A percentile compares a stretch with the other conserved stretches of the same genome.
These are phyloP conservation scores for Candida ulmi DNA, from an alignment of 805 yeast species.

Conservation along the genomic window DNA sequence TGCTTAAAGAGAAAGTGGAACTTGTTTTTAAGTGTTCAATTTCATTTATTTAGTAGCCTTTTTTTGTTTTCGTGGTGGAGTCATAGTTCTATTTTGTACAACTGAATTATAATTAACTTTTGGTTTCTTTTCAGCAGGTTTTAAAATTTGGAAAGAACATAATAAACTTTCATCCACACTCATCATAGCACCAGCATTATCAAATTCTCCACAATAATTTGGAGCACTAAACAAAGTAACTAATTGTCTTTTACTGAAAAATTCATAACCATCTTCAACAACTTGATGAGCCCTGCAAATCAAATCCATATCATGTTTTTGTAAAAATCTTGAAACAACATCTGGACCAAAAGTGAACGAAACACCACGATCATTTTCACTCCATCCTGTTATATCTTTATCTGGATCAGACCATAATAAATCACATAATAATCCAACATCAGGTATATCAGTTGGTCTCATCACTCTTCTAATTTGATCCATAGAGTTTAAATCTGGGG, in stretches of 20 bases:
- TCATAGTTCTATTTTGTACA: constrained; percentile 44
- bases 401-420: constrained; percentile 98
- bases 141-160: constrained; percentile 93
- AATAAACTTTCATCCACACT: constrained; percentile 92
- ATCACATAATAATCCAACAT: constrained; percentile 94
- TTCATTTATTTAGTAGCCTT: constrained; percentile 39
- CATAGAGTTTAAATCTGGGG: constrained; percentile 96
- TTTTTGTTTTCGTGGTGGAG: constrained; percentile 56
- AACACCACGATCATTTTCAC: constrained; percentile 98
- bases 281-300: constrained; percentile 99
- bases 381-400: constrained; percentile 97
- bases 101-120: constrained; percentile 42
- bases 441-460: constrained; percentile 99
- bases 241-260: constrained; percentile 90
- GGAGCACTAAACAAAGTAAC: constrained; percentile 97
- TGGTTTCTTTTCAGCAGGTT: constrained; percentile 96
- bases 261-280: constrained; percentile 98
- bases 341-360: constrained; percentile 99
- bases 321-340: constrained; percentile 92
- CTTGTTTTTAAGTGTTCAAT: not conserved
- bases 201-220: constrained; percentile 98
- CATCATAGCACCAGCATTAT: constrained; percentile 99
- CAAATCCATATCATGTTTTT: constrained; percentile 96
- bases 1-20: not conserved
- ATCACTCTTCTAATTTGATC: constrained; percentile 97